Conservation (phyloP, 805 yeast species). For the Nakazawaea siamensis region DNA sequence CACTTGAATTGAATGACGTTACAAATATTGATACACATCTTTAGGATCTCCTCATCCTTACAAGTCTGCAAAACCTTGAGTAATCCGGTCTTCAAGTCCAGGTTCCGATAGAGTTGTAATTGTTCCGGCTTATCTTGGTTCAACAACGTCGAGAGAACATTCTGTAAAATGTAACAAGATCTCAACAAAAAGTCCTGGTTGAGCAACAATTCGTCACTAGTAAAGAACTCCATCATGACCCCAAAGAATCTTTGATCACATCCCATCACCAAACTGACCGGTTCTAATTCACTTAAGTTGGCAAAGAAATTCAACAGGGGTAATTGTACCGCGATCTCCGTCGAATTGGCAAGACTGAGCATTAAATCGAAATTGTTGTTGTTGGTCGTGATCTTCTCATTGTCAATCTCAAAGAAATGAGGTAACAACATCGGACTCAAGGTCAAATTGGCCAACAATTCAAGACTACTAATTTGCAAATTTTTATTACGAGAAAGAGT, state of each 20-base stretch:
- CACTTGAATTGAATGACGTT: conserved; percentile 3
- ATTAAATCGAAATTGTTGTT: conserved; percentile 31
- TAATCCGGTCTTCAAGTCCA: conserved; percentile 4
- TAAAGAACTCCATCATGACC: not conserved
- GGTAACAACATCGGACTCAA: conserved; percentile 31
- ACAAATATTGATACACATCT: conserved; percentile 7
- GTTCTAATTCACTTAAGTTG: conserved; percentile 17
- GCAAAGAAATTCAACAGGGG: conserved; percentile 24
- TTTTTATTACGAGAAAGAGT: conserved; percentile 27
- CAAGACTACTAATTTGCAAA: conserved; percentile 39
- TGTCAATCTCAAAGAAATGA: conserved; percentile 50
- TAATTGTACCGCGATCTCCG: conserved; percentile 30
- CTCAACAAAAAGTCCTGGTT: conserved; percentile 16
- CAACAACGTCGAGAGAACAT: not conserved
- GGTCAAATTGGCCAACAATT: conserved; percentile 38
- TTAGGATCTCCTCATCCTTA: conserved; percentile 4
- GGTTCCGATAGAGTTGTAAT: not conserved
- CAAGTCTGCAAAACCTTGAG: not conserved
- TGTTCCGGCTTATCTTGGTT: not conserved
- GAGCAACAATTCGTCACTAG: not conserved
- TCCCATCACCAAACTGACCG: conserved; percentile 16
- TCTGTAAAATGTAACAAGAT: conserved; percentile 16
- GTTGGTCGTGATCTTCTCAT: conserved; percentile 27
- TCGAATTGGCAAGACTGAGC: conserved; percentile 30
- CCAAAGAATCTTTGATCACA: conserved; percentile 15